Base-by-base conservation (phyloP, 164 flowering plant genomes). In the Vitis amurensis region DNA sequence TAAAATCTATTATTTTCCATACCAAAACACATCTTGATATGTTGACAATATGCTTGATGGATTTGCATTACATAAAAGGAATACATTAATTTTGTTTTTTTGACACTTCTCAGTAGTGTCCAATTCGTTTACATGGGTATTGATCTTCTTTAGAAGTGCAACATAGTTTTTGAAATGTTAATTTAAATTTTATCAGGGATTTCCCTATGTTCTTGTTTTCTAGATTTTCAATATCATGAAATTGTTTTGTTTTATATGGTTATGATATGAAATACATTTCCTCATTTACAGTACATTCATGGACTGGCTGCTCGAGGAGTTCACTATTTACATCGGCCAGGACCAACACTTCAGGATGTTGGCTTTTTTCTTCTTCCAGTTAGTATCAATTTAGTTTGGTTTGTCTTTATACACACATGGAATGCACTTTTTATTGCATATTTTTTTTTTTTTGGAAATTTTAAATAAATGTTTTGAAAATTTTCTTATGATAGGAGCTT, bases 221-320 rank as follows among this genome's bases (percentile, higher is more conserved):
- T 71, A 16, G 12, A 15, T 17, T 30, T 63, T 53, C 58, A 16
- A 19, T 58, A 13, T 23, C 16, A 13, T 69, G 23, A 37, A 47
- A 47, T 49, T 30, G 49, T 64, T 61, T 44, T 50, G 55, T 44
- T 7, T 8, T 55, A 37, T 37, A 13, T 56, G 19, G 8, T 8
- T 48, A 53, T 29, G 14, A 59, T 19, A 23, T 64, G 13, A 50
- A 9, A n/a, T 63, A 12, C 48, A 6, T 52, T 63, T 13, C 44
- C 50, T 27, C 69, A 17, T 76, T 44, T 53, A 53, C 88, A 96
- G 99, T 96, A 96, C 68, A 80, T 96, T 64, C 99, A 96, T 80
- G 99, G 98, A 70, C 78, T 96, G 73, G 97, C 99, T 71, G 99
- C 99, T 50, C 85, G 92, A 67, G 98, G 99, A 68, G 97, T 96